Evolutionary conservation across 2,329 filamentous ascomycete species (phyloP).

Genomic region (Botryotinia convoluta): DNA sequence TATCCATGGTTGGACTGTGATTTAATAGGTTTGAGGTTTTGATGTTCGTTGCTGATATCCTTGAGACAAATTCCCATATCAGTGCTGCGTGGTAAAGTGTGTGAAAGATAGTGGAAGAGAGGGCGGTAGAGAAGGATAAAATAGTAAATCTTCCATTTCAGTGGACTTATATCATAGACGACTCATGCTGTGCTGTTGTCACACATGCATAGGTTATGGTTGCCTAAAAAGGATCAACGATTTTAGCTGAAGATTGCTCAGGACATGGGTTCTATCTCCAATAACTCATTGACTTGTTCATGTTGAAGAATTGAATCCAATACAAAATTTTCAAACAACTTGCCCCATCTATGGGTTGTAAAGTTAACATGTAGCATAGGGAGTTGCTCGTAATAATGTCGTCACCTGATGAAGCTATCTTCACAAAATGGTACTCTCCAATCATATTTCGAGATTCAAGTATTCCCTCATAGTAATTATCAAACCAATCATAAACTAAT

Average conservation of each 20-base stretch:
- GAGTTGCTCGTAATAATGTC: neutral
- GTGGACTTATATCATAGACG: neutral
- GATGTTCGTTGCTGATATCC: neutral
- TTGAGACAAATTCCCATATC: neutral
- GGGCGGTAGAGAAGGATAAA: too few relatives aligned
- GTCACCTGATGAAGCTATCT: neutral
- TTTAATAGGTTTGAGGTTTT: neutral
- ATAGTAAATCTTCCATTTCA: neutral
- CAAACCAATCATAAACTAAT: neutral
- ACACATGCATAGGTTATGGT: neutral
- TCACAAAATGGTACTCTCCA: neutral
- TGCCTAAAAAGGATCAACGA: neutral
- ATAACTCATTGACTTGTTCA: neutral
- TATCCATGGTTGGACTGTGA: neutral
- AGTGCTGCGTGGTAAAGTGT: neutral
- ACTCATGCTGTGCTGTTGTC: neutral
- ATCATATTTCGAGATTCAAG: neutral
- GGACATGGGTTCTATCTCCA: neutral
- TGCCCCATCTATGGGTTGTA: neutral
- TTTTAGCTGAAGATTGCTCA: neutral
- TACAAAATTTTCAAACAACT: neutral
- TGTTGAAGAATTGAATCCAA: neutral
- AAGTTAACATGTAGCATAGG: neutral
- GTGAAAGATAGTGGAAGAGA: neutral
- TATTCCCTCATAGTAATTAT: neutral